A percentile compares a stretch with the other conserved stretches of the same genome.
These are phyloP conservation scores for Amanita molliuscula DNA, from an alignment of 768 basidiomycete species.

Conservation along the genomic window DNA sequence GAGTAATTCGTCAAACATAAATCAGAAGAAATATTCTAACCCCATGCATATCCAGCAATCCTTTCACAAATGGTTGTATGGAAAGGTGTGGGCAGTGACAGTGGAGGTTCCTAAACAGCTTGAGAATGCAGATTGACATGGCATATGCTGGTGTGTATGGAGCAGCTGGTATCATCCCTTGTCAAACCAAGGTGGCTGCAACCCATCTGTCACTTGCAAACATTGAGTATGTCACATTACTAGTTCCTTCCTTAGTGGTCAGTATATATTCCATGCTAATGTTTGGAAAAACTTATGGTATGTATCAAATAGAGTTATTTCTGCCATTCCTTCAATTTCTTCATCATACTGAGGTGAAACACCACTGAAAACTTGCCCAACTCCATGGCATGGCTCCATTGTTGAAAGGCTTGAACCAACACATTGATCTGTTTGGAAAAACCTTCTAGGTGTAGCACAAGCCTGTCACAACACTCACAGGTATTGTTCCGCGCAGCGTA, in stretches of 20 bases:
- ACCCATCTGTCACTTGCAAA: slow-evolving; percentile 1
- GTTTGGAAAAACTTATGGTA: slow-evolving; percentile 2
- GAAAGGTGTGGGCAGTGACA: slow-evolving; percentile 17
- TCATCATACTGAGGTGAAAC: background rate
- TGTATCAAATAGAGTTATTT: slow-evolving; percentile 3
- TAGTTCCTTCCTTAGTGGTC: background rate
- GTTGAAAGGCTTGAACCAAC: slow-evolving; percentile 8
- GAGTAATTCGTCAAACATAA: slow-evolving; percentile 12
- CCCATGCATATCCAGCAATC: slow-evolving; percentile 19
- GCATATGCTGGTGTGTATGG: slow-evolving; percentile 12
- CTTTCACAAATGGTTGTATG: slow-evolving; percentile 17
- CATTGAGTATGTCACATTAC: background rate
- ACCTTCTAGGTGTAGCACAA: too few relatives aligned
- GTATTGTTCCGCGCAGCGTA: too few relatives aligned
- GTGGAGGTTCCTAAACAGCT: slow-evolving; percentile 12
- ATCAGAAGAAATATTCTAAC: background rate
- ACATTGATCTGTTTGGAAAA: slow-evolving; percentile 4
- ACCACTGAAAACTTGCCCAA: too few relatives aligned
- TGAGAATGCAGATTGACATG: slow-evolving; percentile 13
- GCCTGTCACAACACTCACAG: too few relatives aligned
- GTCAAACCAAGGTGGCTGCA: slow-evolving; percentile 11
- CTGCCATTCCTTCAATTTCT: background rate
- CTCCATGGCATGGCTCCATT: slow-evolving; percentile 4
- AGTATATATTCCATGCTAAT: background rate
- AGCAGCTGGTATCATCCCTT: slow-evolving; percentile 16